Evolutionary conservation across 805 yeast species (phyloP), one percentile per base, ranked within the genome.

Genomic region (Myxozyma sirexii): DNA sequence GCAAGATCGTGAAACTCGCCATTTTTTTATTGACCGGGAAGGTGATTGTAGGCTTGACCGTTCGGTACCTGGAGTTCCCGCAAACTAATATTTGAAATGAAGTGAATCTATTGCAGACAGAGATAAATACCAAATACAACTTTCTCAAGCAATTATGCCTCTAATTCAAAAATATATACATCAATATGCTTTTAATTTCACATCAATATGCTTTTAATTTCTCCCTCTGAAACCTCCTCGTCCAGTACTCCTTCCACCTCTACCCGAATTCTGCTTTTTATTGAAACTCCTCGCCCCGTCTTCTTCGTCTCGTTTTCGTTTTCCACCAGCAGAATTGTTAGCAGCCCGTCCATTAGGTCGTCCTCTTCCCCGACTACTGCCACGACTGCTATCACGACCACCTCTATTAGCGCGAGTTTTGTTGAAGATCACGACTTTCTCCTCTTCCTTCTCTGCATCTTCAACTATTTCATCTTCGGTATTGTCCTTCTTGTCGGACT

Each of bases 301-400:
- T 35, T 44, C 51, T 13, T 31, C 49, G 13, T 29, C 54, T 2
- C 59, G 48, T 39, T 55, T 55, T 19, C 59, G 24, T 31, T 55
- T 55, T 24, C 50, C 50, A 3, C 21, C 27, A 27, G 26, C 37
- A 42, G n/a, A 37, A 13, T 29, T 19, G 5, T 29, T 17, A 31
- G 23, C 29, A 7, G 41, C 41, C 3, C 26, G 23, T 6, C 46
- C 35, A n/a, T 38, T 26, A 2, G 47, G 38, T 10, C 47, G 39
- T 10, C 48, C 48, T 35, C 19, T 21, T 4, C 47, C 47, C 13
- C 47, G 33, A 24, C 26, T 13, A 13, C 47, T 39, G 43, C 43
- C 43, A 21, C 48, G 31, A 12, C 37, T 27, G 21, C 37, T 31
- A 26, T 31, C 37, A 23, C 31, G 24, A n/a, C 21, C 39, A 12